A percentile compares a stretch with the other conserved stretches of the same genome.
These are phyloP conservation scores for Malus hybrid DNA, from an alignment of 331 rosid species.

Conservation along the genomic window DNA sequence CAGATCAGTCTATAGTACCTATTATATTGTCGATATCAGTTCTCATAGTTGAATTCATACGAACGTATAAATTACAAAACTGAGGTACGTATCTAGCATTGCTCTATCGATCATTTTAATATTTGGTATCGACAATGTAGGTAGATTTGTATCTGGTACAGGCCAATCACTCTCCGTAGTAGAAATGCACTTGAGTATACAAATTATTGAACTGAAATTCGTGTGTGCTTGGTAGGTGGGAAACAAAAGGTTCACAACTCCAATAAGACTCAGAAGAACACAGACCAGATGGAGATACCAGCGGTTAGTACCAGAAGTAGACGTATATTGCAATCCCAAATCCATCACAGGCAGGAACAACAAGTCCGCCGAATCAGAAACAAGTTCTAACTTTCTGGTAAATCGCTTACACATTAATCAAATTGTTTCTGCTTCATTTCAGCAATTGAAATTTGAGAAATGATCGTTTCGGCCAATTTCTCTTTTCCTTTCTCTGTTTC, in stretches of 20 bases:
- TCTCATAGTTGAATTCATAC: neutral
- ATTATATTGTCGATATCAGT: too few relatives aligned
- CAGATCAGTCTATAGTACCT: too few relatives aligned
- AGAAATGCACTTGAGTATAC: neutral
- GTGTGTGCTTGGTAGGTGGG: neutral
- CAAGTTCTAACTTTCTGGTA: conserved; percentile 25
- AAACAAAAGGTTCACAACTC: conserved; percentile 14
- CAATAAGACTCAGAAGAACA: conserved; percentile 15
- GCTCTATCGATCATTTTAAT: neutral
- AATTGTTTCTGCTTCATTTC: neutral
- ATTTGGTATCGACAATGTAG: neutral
- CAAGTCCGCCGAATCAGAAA: conserved; percentile 13
- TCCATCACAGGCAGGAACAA: conserved; percentile 5
- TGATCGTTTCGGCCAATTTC: neutral
- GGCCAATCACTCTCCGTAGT: neutral
- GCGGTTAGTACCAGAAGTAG: conserved; percentile 19
- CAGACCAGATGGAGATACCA: conserved; percentile 15
- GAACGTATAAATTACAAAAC: neutral
- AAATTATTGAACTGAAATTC: neutral
- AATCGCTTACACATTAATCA: neutral
- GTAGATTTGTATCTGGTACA: too few relatives aligned
- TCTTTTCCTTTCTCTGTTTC: too few relatives aligned
- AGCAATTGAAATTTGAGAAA: neutral
- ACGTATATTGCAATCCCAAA: conserved; percentile 15
- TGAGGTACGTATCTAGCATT: neutral